Percentiles rank a stretch among this genome's conserved stretches.
Conservation (phyloP, 176 grass and related monocot genomes). For the Oryza officinalis region DNA sequence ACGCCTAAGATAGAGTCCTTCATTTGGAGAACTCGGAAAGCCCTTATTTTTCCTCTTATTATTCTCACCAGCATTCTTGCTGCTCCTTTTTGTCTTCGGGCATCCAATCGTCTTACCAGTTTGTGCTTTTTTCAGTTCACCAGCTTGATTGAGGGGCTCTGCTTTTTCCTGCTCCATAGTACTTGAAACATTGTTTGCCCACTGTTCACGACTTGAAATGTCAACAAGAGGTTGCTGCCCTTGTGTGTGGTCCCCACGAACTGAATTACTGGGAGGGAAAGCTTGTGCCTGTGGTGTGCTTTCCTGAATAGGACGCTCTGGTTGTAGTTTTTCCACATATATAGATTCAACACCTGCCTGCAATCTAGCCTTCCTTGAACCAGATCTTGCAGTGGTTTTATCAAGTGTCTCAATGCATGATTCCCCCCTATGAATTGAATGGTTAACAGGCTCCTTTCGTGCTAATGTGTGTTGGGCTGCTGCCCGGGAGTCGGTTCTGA, state of each 20-base stretch:
- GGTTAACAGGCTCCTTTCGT: conserved; percentile 7
- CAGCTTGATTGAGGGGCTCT: conserved; percentile 1
- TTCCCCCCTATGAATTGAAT: conserved; percentile 20
- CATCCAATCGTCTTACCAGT: conserved; percentile 23
- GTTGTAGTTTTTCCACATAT: not conserved
- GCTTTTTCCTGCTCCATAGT: not conserved
- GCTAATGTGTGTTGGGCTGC: not conserved
- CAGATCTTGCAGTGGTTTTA: not conserved
- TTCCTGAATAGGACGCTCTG: conserved; percentile 11
- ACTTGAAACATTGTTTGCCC: conserved; percentile 11
- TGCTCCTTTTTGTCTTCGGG: conserved; percentile 24
- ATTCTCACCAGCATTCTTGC: conserved; percentile 11
- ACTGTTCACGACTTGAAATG: not conserved
- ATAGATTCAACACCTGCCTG: conserved; percentile 1
- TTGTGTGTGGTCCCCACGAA: not conserved
- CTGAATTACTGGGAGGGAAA: not conserved
- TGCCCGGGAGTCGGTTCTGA: not conserved
- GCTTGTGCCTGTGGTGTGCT: conserved; percentile 7
- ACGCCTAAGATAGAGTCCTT: conserved; percentile 32
- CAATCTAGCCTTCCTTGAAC: conserved; percentile 10
- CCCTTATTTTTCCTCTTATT: conserved; percentile 22
- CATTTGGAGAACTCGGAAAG: conserved; percentile 24
- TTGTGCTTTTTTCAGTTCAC: conserved; percentile 9
- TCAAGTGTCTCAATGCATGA: not conserved
- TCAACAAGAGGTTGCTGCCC: not conserved